phyloP scores from a whole-genome alignment of 306 rosid species.

The Nissolia schottii region DNA sequence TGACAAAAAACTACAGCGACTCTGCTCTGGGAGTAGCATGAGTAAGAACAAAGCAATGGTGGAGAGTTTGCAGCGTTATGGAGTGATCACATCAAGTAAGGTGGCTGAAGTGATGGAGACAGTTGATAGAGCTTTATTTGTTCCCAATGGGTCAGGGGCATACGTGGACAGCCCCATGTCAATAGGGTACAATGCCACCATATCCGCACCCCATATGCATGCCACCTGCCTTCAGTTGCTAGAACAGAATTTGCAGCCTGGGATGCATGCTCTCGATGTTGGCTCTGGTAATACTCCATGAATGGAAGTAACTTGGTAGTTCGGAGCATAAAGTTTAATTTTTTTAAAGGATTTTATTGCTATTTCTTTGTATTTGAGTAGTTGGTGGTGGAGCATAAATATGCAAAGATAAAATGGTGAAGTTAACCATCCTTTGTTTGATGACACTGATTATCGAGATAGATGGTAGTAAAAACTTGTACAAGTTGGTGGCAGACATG shows the following conservation, averaged over 20 bases:
- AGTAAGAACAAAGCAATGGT: slow-evolving; percentile 75
- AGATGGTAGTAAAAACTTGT: not conserved
- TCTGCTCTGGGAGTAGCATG: slow-evolving; percentile 49
- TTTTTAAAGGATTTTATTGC: not conserved
- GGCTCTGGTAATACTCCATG: slow-evolving; percentile 67
- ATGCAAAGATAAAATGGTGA: not conserved
- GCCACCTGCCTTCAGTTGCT: slow-evolving; percentile 89
- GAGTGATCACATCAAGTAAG: slow-evolving; percentile 62
- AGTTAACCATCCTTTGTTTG: not conserved
- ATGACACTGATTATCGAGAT: not conserved
- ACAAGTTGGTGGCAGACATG: not conserved
- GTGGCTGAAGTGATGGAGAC: slow-evolving; percentile 73
- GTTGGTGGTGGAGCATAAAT: not conserved
- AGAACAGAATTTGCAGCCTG: slow-evolving; percentile 82
- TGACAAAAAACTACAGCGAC: slow-evolving; percentile 37
- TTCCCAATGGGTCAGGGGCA: slow-evolving; percentile 59
- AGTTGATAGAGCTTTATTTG: slow-evolving; percentile 81
- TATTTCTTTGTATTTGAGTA: not conserved
- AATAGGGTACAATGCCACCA: slow-evolving; percentile 91
- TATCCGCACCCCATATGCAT: slow-evolving; percentile 99
- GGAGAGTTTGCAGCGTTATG: slow-evolving; percentile 64
- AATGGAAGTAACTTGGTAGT: slow-evolving; percentile 2
- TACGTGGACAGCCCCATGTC: slow-evolving; percentile 82
- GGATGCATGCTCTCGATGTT: slow-evolving; percentile 84
- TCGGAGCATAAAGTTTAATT: not conserved